Evolutionary conservation across 2,329 filamentous ascomycete species (phyloP).

Genomic region (Colletotrichum siamense): DNA sequence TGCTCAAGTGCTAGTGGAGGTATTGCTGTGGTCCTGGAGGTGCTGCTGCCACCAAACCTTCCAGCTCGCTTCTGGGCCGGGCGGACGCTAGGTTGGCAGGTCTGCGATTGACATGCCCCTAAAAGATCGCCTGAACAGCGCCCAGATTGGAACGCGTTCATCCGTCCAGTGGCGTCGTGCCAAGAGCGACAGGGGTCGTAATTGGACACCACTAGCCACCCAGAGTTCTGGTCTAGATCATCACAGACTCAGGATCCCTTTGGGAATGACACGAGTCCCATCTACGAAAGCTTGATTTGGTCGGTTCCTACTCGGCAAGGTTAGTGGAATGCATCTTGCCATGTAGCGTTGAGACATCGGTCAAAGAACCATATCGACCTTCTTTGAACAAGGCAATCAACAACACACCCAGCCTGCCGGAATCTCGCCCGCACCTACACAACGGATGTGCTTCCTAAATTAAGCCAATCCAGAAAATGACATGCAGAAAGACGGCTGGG

Average conservation of each 20-base stretch:
- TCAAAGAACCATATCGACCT: not conserved
- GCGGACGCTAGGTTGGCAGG: conserved; percentile 7
- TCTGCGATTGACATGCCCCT: conserved; percentile 3
- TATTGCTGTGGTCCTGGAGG: not conserved
- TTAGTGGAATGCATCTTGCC: not conserved
- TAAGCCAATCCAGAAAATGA: not conserved
- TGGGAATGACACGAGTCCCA: not conserved
- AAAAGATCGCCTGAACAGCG: not conserved
- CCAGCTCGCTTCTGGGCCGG: not conserved
- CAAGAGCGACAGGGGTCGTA: not conserved
- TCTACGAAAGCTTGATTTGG: not conserved
- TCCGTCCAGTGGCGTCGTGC: not conserved
- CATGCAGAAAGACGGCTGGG: not conserved
- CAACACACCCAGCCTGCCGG: not conserved
- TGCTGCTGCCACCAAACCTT: not conserved
- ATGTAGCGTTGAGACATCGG: not conserved
- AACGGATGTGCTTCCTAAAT: not conserved
- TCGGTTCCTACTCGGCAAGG: not conserved
- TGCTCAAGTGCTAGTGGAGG: not conserved
- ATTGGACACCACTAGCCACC: not conserved
- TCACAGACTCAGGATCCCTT: not conserved
- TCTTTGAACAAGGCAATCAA: not conserved
- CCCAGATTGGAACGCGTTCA: not conserved
- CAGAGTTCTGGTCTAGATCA: not conserved
- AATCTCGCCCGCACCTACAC: not conserved